Base-by-base conservation (phyloP, 2,329 filamentous ascomycete species). In the Nannizziopsis barbatae region DNA sequence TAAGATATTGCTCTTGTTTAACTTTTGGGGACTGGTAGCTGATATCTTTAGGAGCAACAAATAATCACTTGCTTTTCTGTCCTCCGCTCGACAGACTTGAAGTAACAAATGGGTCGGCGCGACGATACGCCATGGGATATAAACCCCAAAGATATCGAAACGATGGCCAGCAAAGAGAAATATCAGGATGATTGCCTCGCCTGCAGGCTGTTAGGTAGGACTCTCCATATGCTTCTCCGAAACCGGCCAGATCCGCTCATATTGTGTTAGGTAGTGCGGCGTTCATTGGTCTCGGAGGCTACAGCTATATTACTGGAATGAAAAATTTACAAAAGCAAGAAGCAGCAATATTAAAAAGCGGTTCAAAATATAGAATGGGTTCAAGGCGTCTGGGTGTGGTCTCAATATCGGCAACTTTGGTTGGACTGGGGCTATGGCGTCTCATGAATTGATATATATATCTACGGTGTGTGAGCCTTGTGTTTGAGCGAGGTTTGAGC, bases 271-370 rank as follows among this genome's bases (percentile, higher is more conserved):
- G 53, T 2, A 82, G 83, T 59, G 75, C 80, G 35, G 83, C 84
- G 1, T 87, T 92, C 54, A 71, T 86, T 49, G 83, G 83, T 1
- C 76, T 90, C 12, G 85, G 80, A 2, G 80, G 74, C 1, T 92
- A 89, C 67, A 88, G 80, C 64, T 89, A 88, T 67, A 71, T 80
- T 52, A 84, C 83, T 2, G 86, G 86, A 50, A 83, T 81, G 65
- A 71, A 72, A 44, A 84, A 89, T 64, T 76, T 92, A 27, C 75
- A 80, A 57, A 72, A 74, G 57, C 81, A 86, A 62, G 74, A 76
- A 52, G 59, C 62, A 45, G 58, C 60, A 51, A 86, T 89, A 53
- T 66, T 86, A 50, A 72, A 76, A 60, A 84, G 82, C 67, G 77
- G 78, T 41, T 83, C 81, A 20, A 74, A 79, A 57, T 81, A 88